Conservation (phyloP, 179 eudicot genomes). For the Spergularia azorica region DNA sequence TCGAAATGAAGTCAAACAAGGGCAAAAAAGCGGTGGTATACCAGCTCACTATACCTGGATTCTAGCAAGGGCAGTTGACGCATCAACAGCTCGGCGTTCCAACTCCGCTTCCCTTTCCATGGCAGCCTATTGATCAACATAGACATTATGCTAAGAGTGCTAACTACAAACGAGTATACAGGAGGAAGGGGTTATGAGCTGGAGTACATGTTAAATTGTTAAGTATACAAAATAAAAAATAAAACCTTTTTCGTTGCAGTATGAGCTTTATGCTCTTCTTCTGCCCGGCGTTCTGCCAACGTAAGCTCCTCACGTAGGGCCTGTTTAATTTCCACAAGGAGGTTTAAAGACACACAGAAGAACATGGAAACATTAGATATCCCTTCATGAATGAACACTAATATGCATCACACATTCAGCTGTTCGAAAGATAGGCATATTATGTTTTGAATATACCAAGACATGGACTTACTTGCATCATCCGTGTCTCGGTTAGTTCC, state of each 20-base stretch:
- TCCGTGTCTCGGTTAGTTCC: slow-evolving; percentile 93
- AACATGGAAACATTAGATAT: not conserved
- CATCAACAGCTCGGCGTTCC: slow-evolving; percentile 92
- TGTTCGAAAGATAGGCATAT: not conserved
- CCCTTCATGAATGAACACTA: slow-evolving; percentile 1
- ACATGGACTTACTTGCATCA: slow-evolving; percentile 94
- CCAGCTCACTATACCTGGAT: slow-evolving; percentile 57
- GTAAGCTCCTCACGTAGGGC: slow-evolving; percentile 93
- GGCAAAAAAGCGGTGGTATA: not conserved
- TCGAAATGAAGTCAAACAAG: not conserved
- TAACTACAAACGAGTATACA: not conserved
- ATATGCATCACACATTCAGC: not conserved
- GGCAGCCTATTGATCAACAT: slow-evolving; percentile 58
- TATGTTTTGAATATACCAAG: slow-evolving; percentile 3
- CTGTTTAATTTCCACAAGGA: slow-evolving; percentile 37
- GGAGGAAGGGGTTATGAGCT: slow-evolving; percentile 6
- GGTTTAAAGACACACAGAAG: not conserved
- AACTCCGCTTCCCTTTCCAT: slow-evolving; percentile 99
- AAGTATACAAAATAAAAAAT: slow-evolving; percentile 2
- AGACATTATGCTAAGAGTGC: slow-evolving; percentile 8
- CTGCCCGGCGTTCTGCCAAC: slow-evolving; percentile 89
- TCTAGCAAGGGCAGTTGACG: slow-evolving; percentile 92
- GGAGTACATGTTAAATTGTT: not conserved
- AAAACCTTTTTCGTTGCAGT: slow-evolving; percentile 87
- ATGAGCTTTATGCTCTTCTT: slow-evolving; percentile 96